Percentiles rank a stretch among this genome's conserved stretches.
phyloP scores from a whole-genome alignment of 176 grass and related monocot genomes.

The Eragrostis nindensis region DNA sequence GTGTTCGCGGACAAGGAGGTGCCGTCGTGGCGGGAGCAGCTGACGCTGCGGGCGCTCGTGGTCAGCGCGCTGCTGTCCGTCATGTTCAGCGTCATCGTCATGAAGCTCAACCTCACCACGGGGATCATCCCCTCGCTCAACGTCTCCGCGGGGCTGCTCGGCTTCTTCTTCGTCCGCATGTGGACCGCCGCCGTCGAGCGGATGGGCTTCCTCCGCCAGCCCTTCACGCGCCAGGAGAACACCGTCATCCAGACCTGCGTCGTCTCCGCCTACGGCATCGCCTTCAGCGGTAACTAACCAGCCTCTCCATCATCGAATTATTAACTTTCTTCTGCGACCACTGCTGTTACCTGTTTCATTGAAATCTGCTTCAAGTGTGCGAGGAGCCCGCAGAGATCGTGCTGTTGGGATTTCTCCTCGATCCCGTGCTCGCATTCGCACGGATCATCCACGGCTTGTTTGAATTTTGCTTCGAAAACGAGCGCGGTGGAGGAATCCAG shows the following conservation, averaged over 20 bases:
- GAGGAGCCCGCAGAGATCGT: neutral
- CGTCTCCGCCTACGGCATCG: constrained; percentile 74
- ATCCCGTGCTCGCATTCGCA: neutral
- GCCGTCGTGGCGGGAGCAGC: constrained; percentile 76
- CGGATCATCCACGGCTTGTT: neutral
- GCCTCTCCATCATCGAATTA: neutral
- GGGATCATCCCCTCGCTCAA: constrained; percentile 95
- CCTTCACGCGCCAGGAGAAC: constrained; percentile 92
- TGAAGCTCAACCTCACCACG: constrained; percentile 99
- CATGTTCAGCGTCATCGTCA: constrained; percentile 89
- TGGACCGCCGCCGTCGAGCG: constrained; percentile 67
- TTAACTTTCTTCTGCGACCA: neutral
- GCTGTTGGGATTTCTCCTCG: neutral
- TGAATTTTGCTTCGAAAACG: neutral
- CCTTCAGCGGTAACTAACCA: constrained; percentile 71
- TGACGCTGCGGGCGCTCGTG: constrained; percentile 71
- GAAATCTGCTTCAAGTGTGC: neutral
- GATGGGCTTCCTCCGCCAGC: constrained; percentile 45
- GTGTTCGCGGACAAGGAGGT: constrained; percentile 64
- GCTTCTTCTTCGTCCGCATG: constrained; percentile 88
- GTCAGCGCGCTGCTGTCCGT: constrained; percentile 68
- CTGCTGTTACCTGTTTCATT: neutral
- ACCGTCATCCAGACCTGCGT: constrained; percentile 92
- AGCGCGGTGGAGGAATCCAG: constrained; percentile 11
- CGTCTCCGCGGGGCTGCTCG: constrained; percentile 85